phyloP scores from a whole-genome alignment of 495 filamentous ascomycete species.

The Pseudoneurospora amorphoporcata region DNA sequence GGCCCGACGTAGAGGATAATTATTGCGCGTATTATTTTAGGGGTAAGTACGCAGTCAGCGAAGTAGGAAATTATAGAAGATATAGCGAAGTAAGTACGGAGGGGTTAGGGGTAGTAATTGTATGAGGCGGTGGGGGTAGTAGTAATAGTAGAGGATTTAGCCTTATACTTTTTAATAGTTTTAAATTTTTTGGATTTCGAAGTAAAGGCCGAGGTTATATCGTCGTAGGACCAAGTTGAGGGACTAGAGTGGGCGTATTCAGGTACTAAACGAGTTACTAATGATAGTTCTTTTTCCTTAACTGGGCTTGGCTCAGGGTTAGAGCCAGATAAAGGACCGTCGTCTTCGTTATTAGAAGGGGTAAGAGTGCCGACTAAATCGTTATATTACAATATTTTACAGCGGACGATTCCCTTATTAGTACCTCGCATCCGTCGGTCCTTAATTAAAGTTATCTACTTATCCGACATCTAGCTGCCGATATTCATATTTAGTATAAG shows the following conservation, averaged over 20 bases:
- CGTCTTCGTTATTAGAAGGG: constrained; percentile 51
- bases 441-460: constrained; percentile 89
- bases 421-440: constrained; percentile 67
- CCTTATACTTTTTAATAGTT: not conserved
- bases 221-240: constrained; percentile 26
- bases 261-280: constrained; percentile 18
- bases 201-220: not conserved
- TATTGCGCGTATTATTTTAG: constrained; percentile 99
- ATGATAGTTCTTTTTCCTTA: constrained; percentile 10
- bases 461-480: constrained; percentile 98
- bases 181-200: not conserved
- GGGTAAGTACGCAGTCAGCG: constrained; percentile 86
- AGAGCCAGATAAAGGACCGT: constrained; percentile 18
- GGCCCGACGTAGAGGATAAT: constrained; percentile 96
- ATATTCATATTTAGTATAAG: constrained; percentile 91
- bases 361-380: constrained; percentile 52
- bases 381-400: constrained; percentile 61
- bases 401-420: constrained; percentile 61
- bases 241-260: constrained; percentile 34
- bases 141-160: not conserved
- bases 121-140: not conserved
- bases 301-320: constrained; percentile 2
- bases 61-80: constrained; percentile 97
- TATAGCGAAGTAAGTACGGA: constrained; percentile 82
- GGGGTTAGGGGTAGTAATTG: constrained; percentile 47